Base-by-base conservation (phyloP, 1,284 basidiomycete species). In the Ganoderma lucidum region DNA sequence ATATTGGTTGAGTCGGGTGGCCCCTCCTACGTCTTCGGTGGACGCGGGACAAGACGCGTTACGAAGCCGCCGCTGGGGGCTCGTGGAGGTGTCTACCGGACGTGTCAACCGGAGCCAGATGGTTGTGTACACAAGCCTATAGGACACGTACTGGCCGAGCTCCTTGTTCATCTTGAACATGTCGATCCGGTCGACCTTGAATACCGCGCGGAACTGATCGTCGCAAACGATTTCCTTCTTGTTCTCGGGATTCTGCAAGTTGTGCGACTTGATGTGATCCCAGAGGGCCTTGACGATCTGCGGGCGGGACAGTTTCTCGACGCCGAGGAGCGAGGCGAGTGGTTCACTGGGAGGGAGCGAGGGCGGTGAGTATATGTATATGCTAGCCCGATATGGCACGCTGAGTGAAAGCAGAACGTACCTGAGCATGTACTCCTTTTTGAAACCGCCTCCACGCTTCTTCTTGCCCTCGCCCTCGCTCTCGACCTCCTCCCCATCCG, bases 131-230 rank as follows among this genome's bases (percentile, higher is more conserved):
- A 15, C 0, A 37, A 39, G 37, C 23, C 23, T 23, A 1, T n/a
- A 19, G 30, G 37, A 32, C 5, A 70, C 92, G 80, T 76, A 94
- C 93, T 89, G 83, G 80, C 92, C 90, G 68, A 95, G 81, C 51
- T 90, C 85, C 80, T 94, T 93, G 83, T 95, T 95, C 93, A 95
- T 95, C 75, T 84, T 88, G 83, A 95, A 95, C 93, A 95, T 95
- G 79, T 93, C 89, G 65, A 96, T 90, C 77, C 89, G 92, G 73
- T 94, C 90, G 23, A 88, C 86, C 69, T 87, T 87, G 80, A 96
- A 96, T 44, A 96, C 85, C 12, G 87, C 87, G 69, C 85, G 86
- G 74, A 96, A 80, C 51, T 81, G 84, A 39, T 85, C 83, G 79
- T 96, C 94, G 76, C 94, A 96, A 2, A 96, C 74, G 69, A 96